Evolutionary conservation across 2,329 filamentous ascomycete species (phyloP).

Genomic region (Cercospora citrullina): DNA sequence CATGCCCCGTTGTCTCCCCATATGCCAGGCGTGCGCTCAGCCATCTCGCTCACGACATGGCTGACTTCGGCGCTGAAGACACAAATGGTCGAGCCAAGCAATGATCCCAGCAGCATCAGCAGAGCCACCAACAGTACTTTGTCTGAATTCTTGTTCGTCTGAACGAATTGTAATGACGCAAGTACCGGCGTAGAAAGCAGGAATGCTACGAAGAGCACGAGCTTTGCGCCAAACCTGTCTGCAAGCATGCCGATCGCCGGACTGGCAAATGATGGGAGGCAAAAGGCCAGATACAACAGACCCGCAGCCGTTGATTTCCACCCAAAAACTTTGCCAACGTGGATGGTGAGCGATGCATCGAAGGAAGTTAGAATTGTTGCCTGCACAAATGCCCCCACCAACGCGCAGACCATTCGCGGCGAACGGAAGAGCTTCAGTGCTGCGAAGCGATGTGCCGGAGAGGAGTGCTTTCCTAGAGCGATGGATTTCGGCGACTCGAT

Average conservation of each 20-base stretch:
- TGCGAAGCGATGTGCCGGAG: background rate
- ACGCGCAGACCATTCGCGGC: slow-evolving; percentile 4
- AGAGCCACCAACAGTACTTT: slow-evolving; percentile 12
- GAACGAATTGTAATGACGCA: slow-evolving; percentile 12
- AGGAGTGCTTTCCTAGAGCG: background rate
- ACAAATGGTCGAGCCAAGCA: background rate
- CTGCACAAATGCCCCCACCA: slow-evolving; percentile 7
- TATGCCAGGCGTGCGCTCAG: background rate
- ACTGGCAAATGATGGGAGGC: slow-evolving; percentile 4
- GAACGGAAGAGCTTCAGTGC: background rate
- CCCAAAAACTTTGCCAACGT: slow-evolving; percentile 2
- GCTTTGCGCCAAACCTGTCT: slow-evolving; percentile 5
- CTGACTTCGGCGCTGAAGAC: slow-evolving; percentile 13
- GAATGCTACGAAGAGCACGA: slow-evolving; percentile 2
- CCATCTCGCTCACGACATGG: slow-evolving; percentile 7
- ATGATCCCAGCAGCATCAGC: slow-evolving; percentile 7
- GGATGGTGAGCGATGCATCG: slow-evolving; percentile 13
- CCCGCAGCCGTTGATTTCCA: slow-evolving; percentile 9
- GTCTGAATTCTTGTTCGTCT: background rate
- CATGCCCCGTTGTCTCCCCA: background rate
- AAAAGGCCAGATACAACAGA: slow-evolving; percentile 6
- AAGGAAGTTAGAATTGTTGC: slow-evolving; percentile 13
- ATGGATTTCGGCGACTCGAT: slow-evolving; percentile 1
- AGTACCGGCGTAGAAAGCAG: slow-evolving; percentile 1
- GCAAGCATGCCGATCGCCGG: slow-evolving; percentile 10